Conservation (phyloP, 2,329 filamentous ascomycete genomes). For the Aspergillus costaricaensis region DNA sequence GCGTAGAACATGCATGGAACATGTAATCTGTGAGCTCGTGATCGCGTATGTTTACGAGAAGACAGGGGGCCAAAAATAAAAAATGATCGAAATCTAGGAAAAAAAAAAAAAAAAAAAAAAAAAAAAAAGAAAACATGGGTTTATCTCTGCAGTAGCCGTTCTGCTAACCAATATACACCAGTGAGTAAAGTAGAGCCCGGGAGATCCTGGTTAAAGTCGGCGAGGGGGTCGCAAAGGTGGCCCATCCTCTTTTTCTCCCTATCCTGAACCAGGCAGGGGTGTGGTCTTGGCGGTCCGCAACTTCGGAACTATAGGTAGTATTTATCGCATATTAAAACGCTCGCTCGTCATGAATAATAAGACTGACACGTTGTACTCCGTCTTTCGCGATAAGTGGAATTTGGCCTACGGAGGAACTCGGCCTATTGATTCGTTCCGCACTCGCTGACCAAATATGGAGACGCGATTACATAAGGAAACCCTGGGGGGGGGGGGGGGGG, state of each 20-base stretch:
- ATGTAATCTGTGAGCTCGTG: constrained; percentile 21
- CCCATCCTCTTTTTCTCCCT: too few relatives aligned
- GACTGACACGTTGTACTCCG: constrained; percentile 2
- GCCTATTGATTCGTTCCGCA: background rate
- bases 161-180: background rate
- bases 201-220: background rate
- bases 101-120: background rate
- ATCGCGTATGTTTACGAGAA: background rate
- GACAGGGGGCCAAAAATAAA: background rate
- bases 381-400: background rate
- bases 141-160: background rate
- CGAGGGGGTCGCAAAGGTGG: too few relatives aligned
- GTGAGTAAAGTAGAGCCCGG: too few relatives aligned
- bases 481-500: background rate
- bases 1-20: constrained; percentile 44
- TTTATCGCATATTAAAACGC: constrained; percentile 1
- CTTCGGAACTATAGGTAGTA: background rate
- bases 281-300: background rate
- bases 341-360: constrained; percentile 3
- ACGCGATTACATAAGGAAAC: background rate
- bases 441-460: background rate
- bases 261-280: background rate
- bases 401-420: background rate
- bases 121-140: background rate
- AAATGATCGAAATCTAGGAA: background rate